Percentiles rank a stretch among this genome's conserved stretches.
phyloP scores from a whole-genome alignment of 2,329 filamentous ascomycete species.

The Colletotrichum sp. region DNA sequence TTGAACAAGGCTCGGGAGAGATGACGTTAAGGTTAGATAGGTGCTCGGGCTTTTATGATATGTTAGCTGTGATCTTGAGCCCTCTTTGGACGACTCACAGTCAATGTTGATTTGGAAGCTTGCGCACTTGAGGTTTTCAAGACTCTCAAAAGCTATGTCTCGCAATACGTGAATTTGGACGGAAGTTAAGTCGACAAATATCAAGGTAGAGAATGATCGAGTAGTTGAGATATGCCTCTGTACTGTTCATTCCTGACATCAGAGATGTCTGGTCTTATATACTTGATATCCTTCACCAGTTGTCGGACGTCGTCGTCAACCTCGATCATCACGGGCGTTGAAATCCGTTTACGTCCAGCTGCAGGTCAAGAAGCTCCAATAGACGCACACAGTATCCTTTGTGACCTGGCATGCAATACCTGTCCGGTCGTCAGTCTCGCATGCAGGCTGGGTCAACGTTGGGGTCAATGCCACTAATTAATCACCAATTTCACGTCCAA shows the following conservation, averaged over 20 bases:
- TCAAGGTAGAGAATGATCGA: background rate
- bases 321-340: background rate
- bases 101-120: background rate
- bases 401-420: background rate
- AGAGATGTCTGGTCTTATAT: background rate
- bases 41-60: background rate
- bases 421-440: background rate
- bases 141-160: background rate
- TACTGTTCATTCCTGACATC: too few relatives aligned
- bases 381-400: background rate
- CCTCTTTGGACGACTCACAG: background rate
- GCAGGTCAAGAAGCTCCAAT: background rate
- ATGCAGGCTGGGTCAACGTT: background rate
- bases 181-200: background rate
- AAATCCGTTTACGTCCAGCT: background rate
- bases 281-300: background rate
- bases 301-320: background rate
- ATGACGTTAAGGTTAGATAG: background rate
- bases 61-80: background rate
- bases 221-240: background rate
- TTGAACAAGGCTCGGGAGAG: conserved; percentile 22
- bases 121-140: background rate
- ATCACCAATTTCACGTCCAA: background rate
- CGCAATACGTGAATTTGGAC: background rate
- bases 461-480: background rate